Evolutionary conservation across 164 flowering plant genomes (phyloP).

Genomic region (Annona cherimola): DNA sequence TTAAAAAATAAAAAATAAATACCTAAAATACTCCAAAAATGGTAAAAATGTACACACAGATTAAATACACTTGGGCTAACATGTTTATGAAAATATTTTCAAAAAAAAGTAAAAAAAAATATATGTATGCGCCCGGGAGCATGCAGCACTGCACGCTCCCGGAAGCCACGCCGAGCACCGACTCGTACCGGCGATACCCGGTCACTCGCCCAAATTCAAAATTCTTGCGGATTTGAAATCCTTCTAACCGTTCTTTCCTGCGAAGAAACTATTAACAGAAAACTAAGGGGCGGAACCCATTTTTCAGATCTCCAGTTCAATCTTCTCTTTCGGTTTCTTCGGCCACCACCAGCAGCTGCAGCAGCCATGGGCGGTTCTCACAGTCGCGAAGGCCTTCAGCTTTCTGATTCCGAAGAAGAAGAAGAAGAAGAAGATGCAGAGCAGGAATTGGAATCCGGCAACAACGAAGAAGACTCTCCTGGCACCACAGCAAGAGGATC

Average conservation of each 20-base stretch:
- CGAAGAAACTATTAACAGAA: no score
- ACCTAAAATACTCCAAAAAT: no score
- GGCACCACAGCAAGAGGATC: constrained; percentile 11
- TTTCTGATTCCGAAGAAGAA: constrained; percentile 42
- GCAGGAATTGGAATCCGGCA: background rate
- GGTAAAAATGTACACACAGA: no score
- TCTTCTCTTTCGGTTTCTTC: background rate
- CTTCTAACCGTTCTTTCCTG: background rate
- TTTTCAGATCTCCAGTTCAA: background rate
- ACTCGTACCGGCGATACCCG: background rate
- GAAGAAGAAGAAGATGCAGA: constrained; percentile 18
- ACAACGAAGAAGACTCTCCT: constrained; percentile 15
- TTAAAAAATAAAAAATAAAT: no score
- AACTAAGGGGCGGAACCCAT: no score
- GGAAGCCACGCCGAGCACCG: background rate
- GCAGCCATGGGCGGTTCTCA: constrained; percentile 50
- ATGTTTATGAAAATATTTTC: no score
- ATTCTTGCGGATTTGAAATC: background rate
- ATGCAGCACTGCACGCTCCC: no score
- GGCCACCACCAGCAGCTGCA: background rate
- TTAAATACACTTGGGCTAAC: no score
- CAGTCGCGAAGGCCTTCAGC: constrained; percentile 53
- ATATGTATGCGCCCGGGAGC: no score
- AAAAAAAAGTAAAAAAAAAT: no score
- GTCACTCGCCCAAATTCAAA: background rate